Base-by-base conservation (phyloP, 148 eudicot genomes). In the Chenopodium suecicum region DNA sequence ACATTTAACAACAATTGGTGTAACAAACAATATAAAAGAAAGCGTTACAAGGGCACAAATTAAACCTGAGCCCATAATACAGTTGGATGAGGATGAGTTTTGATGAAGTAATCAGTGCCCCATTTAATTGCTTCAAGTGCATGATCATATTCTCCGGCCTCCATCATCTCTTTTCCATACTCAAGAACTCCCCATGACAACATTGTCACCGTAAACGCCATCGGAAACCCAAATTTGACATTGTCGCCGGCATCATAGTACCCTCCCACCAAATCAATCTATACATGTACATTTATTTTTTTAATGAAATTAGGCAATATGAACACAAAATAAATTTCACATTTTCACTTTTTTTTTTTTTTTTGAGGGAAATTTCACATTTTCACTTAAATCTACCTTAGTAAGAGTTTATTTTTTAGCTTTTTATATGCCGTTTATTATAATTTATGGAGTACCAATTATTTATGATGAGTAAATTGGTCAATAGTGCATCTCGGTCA, bases 51-150 rank as follows among this genome's bases (percentile, higher is more conserved):
- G 44, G 44, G 44, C 66, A 62, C 17, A 41, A 34, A 34, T 34
- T 34, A 34, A 85, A 91, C 94, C 94, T 91, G 90, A 64, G 84
- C 92, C 92, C 92, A 90, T 9, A 92, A 73, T 48, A 88, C 91
- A 77, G 83, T 80, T 17, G 93, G 90, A 52, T 83, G 83, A 50
- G 91, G 81, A 81, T 90, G 93, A 25, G 92, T 88, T 76, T 90
- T 92, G 72, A 92, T 86, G 85, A 92, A 90, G 81, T 92, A 92
- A 83, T 92, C 93, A 22, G 95, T 90, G 6, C 93, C 95, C 95
- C 95, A 92, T 75, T 92, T 92, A 52, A 82, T 82, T 1, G 84
- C 84, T 62, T 82, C 81, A 82, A 82, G 72, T 20, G 84, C 84
- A 72, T 82, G 88, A 20, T 44, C 58, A 63, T 83, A 81, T 80